A percentile compares a stretch with the other conserved stretches of the same genome.
phyloP scores from a whole-genome alignment of 805 yeast genomes.

The Clavispora fructus region DNA sequence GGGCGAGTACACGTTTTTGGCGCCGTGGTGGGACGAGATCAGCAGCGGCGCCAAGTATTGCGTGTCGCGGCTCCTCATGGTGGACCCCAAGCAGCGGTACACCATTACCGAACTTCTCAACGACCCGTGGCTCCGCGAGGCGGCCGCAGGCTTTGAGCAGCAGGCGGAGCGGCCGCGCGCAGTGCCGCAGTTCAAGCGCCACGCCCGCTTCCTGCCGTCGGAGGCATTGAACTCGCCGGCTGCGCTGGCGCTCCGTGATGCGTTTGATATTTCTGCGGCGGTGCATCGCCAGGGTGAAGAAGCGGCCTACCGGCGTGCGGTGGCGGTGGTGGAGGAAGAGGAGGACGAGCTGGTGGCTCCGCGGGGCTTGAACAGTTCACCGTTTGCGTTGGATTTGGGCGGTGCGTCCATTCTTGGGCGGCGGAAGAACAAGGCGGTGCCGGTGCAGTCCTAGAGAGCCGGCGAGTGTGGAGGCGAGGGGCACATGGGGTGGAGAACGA shows the following conservation, averaged over 20 bases:
- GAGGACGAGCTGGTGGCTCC: constrained; percentile 25
- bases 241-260: constrained; percentile 77
- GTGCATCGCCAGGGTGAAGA: constrained; percentile 79
- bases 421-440: constrained; percentile 19
- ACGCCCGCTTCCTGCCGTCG: constrained; percentile 11
- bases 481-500: no score
- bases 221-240: constrained; percentile 57
- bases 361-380: constrained; percentile 35
- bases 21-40: constrained; percentile 90
- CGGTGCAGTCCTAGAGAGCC: background rate
- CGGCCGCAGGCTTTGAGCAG: constrained; percentile 1
- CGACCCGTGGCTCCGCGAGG: constrained; percentile 59
- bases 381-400: constrained; percentile 42
- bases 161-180: background rate
- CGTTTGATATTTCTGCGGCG: constrained; percentile 81
- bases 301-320: constrained; percentile 26
- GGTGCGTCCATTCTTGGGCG: constrained; percentile 54
- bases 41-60: constrained; percentile 64
- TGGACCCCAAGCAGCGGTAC: constrained; percentile 64
- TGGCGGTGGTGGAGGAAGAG: constrained; percentile 24
- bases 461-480: no score
- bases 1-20: constrained; percentile 68
- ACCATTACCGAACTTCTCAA: constrained; percentile 60
- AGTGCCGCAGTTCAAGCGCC: background rate
- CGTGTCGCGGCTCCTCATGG: constrained; percentile 60